Evolutionary conservation across 2,329 filamentous ascomycete genomes (phyloP).

Genomic region (Fusarium compactum): DNA sequence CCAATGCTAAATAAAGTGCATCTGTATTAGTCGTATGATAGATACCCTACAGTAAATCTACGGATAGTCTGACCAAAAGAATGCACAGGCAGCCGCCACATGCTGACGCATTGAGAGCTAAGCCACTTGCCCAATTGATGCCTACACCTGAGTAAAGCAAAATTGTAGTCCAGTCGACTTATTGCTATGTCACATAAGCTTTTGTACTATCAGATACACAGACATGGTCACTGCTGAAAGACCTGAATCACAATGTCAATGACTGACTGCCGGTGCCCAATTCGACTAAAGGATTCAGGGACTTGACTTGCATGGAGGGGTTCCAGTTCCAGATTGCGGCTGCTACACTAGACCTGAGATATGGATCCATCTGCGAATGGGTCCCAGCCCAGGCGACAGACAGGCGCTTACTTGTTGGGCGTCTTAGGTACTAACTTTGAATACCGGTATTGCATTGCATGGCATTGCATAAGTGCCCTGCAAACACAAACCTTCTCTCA

Average conservation of each 20-base stretch:
- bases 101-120: conserved; percentile 44
- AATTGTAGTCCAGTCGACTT: background rate
- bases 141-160: background rate
- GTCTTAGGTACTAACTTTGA: background rate
- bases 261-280: background rate
- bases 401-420: conserved; percentile 32
- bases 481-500: conserved; percentile 21
- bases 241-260: background rate
- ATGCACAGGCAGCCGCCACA: conserved; percentile 40
- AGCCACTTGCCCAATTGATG: conserved; percentile 37
- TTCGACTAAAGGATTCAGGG: conserved; percentile 20
- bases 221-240: background rate
- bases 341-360: conserved; percentile 30
- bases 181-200: background rate
- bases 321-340: conserved; percentile 24
- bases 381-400: conserved; percentile 26
- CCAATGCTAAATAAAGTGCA: conserved; percentile 6
- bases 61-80: conserved; percentile 9
- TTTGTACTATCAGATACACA: background rate
- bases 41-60: background rate
- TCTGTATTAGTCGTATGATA: background rate
- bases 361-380: conserved; percentile 17
- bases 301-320: conserved; percentile 31
- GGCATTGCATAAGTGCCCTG: conserved; percentile 10
- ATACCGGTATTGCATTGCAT: conserved; percentile 17